Evolutionary conservation across 306 rosid genomes (phyloP), one percentile per base, ranked within the genome.

Genomic region (Fagus sylvatica): DNA sequence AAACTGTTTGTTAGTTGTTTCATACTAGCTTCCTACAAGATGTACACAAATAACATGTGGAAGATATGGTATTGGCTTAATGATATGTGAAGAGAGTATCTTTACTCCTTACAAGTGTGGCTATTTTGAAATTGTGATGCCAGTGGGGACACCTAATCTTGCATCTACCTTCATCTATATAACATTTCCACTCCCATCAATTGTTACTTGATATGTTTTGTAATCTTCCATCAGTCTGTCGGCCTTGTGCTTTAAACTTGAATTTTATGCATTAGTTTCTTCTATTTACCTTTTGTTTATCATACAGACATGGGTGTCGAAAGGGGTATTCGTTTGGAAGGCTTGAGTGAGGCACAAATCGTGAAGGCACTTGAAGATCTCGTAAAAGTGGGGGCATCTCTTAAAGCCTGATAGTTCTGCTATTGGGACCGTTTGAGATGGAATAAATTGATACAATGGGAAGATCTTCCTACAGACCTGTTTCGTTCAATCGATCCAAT

Each of bases 341-440:
- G 99, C 55, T 80, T 93, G 81, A 77, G 90, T 3, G 99, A 95
- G 85, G 79, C 80, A 36, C 96, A 90, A 62, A 92, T 95, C 85
- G 82, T 67, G 4, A 95, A 95, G 95, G 88, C 92, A 30, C 95
- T 92, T 6, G 90, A 95, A 87, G 93, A 92, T 60, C 84, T 92
- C 37, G 93, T 74, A 8, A 92, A 89, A 84, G 92, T 78, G 0
- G 91, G 98, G 76, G 80, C 81, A 78, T 78, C 93, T 36, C 74
- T 84, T 30, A 92, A 89, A 81, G 89, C 81, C 48, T 85, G 86
- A 87, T 75, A 28, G 67, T 67, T 42, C 80, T 68, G 65, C 83
- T 67, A 56, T 55, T 62, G n/a, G 69, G 32, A 74, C 74, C 42
- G 46, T 61, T 8, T 55, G 75, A 79, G 77, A 60, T 65, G 79